These are phyloP conservation scores for Geotrichum restrictum DNA, from an alignment of 1,139 yeast species.

Conservation along the genomic window DNA sequence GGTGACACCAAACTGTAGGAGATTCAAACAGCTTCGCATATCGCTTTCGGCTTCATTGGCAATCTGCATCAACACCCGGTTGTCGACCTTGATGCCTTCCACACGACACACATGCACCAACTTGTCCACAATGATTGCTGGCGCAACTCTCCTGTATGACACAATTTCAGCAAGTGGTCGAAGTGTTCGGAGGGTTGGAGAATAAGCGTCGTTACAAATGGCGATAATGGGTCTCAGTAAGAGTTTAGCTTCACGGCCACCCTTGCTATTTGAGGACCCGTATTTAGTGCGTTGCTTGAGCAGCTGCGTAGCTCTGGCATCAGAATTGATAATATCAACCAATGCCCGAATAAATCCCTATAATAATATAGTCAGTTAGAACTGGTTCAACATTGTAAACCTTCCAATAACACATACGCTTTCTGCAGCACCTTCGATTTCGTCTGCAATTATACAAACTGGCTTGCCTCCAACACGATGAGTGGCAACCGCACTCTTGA, in stretches of 20 bases:
- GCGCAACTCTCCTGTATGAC: constrained; percentile 57
- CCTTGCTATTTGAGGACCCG: constrained; percentile 5
- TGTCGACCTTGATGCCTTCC: constrained; percentile 43
- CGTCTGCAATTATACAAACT: constrained; percentile 80
- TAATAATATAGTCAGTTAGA: neutral
- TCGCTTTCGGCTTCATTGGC: constrained; percentile 78
- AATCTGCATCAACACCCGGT: constrained; percentile 49
- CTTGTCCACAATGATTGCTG: constrained; percentile 47
- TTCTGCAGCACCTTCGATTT: constrained; percentile 86
- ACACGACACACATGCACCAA: constrained; percentile 49
- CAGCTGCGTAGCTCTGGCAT: constrained; percentile 42
- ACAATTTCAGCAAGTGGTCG: constrained; percentile 71
- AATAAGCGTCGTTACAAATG: constrained; percentile 82
- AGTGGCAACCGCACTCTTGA: constrained; percentile 66
- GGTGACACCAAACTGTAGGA: constrained; percentile 63
- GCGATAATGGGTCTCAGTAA: constrained; percentile 84
- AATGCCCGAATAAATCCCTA: constrained; percentile 69
- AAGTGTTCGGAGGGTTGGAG: constrained; percentile 66
- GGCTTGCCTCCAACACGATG: constrained; percentile 59
- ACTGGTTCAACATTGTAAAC: too few species aligned
- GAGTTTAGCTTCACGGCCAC: constrained; percentile 38
- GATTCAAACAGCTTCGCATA: constrained; percentile 78
- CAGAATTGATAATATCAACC: constrained; percentile 57
- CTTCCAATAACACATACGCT: constrained; percentile 27
- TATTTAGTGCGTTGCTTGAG: constrained; percentile 1